phyloP scores from a whole-genome alignment of 805 yeast species.

The Debaryomyces prosopidis region DNA sequence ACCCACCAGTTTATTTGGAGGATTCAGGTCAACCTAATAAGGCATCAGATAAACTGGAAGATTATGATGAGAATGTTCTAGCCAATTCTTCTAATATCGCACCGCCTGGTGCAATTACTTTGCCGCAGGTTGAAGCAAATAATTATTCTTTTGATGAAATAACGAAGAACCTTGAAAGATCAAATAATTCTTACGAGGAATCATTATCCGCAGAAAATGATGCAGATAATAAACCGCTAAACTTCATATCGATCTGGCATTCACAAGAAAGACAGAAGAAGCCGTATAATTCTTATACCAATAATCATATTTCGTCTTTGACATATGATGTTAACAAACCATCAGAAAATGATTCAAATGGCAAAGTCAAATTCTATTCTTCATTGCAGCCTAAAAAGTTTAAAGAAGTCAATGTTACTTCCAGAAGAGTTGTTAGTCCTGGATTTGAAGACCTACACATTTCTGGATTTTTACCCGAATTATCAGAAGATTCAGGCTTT shows the following conservation, averaged over 20 bases:
- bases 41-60: background rate
- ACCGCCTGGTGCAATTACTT: constrained; percentile 31
- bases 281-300: background rate
- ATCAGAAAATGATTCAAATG: constrained; percentile 9
- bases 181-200: constrained; percentile 32
- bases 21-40: background rate
- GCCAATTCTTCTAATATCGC: constrained; percentile 46
- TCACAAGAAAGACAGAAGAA: constrained; percentile 30
- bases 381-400: constrained; percentile 30
- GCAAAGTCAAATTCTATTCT: constrained; percentile 25
- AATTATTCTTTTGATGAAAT: constrained; percentile 42
- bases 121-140: constrained; percentile 44
- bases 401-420: constrained; percentile 42
- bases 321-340: background rate
- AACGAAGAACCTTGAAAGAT: constrained; percentile 22
- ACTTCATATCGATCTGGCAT: constrained; percentile 45
- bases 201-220: constrained; percentile 45
- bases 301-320: background rate
- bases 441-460: constrained; percentile 42
- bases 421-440: constrained; percentile 44
- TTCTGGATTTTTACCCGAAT: constrained; percentile 46
- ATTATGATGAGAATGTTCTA: constrained; percentile 25
- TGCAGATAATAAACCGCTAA: constrained; percentile 23
- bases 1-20: constrained; percentile 8
- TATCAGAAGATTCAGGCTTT: constrained; percentile 50